Percentiles rank a stretch among this genome's conserved stretches.
Conservation (phyloP, 768 basidiomycete species). For the Panus rudis region DNA sequence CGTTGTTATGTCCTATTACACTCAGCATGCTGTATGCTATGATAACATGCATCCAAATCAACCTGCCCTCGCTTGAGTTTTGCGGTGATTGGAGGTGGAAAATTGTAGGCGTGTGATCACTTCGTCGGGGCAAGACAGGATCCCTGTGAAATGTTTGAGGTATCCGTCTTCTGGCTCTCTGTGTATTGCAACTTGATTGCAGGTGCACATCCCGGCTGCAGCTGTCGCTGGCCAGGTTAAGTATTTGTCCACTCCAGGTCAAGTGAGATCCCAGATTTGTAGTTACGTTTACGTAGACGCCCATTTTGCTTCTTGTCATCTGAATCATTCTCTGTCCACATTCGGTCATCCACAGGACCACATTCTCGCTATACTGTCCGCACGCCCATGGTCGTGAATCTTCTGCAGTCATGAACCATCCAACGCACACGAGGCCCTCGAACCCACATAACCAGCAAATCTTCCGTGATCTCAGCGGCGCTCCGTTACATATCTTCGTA, state of each 20-base stretch:
- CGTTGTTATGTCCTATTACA: conserved; percentile 38
- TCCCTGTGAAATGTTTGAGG: not conserved
- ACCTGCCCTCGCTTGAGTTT: conserved; percentile 15
- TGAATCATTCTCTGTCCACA: not conserved
- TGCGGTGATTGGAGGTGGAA: conserved; percentile 1
- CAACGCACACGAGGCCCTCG: not conserved
- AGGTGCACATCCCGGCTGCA: not conserved
- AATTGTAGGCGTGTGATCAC: not conserved
- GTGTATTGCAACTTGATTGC: not conserved
- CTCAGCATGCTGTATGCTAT: conserved; percentile 29
- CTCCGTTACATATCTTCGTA: not conserved
- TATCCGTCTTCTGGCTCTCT: not conserved
- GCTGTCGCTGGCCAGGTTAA: too few species aligned
- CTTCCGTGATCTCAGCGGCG: not conserved
- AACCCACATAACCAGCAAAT: not conserved
- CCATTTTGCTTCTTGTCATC: not conserved
- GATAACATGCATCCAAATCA: conserved; percentile 29
- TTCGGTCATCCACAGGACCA: not conserved
- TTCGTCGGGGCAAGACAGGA: not conserved
- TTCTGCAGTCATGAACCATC: not conserved
- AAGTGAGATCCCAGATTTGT: too few species aligned
- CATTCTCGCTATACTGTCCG: not conserved
- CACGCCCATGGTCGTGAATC: not conserved
- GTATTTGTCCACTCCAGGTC: too few species aligned
- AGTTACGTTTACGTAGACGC: too few species aligned